Base-by-base conservation (phyloP, 768 basidiomycete genomes). In the Suillus paluster region DNA sequence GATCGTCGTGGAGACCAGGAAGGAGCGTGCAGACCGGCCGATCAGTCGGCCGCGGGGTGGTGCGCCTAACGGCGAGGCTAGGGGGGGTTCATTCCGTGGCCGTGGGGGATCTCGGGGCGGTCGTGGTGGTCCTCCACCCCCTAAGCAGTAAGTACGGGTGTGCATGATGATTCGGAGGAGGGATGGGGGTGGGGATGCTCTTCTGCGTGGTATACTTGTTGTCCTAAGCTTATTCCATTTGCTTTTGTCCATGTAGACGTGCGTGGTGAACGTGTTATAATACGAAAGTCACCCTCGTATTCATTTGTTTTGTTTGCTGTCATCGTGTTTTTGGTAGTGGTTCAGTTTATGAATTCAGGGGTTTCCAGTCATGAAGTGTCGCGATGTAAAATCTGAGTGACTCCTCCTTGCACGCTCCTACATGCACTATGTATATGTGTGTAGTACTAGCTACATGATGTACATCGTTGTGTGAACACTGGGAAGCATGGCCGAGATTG, bases 11-110 rank as follows among this genome's bases (percentile, higher is more conserved):
- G 95, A 97, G 83, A 92, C 91, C 46, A 86, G 92, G 75, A 97
- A 95, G 81, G 95, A 98, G 79, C 84, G 94, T 49, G 86, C 87
- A 41, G 94, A 97, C n/a, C 78, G 95, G 60, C 88, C 89, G 3
- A 77, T 81, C 2, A 81, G 76, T 65, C 77, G 90, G 38, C 82
- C 86, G 17, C 82, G 90, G 19, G 87, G 89, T 45, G 89, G 87
- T 36, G 78, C 79, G 1, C 86, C 89, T 19, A 86, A 83, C 25
- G 82, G 83, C 5, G 78, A 80, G 27, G 55, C 64, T 41, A 81
- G 83, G 21, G 77, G 83, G 21, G 77, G 86, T 57, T 80, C 80
- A 33, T 84, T 79, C 66, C 78, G 80, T 38, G 81, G 80, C 3
- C 80, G 80, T 48, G 81, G 82, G 17, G 76, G 78, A 38, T 75